Conservation (phyloP, 495 filamentous ascomycete genomes). For the Penicillium turbatum region DNA sequence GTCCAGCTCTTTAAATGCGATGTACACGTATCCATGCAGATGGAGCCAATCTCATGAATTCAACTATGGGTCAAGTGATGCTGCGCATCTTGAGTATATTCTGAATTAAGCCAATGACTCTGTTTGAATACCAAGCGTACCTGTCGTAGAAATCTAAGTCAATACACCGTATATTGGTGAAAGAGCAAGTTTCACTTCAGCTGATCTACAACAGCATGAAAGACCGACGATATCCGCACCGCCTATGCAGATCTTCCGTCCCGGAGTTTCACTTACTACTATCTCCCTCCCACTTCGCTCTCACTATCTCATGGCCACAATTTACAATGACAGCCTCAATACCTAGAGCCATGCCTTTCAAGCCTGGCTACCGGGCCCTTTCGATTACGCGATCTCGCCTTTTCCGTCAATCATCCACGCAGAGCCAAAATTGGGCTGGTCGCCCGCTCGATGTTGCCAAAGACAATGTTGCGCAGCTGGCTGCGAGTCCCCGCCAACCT, state of each 20-base stretch:
- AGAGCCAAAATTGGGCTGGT: constrained; percentile 15
- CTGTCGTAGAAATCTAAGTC: background rate
- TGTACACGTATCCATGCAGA: constrained; percentile 1
- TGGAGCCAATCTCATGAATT: background rate
- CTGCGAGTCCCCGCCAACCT: constrained; percentile 70
- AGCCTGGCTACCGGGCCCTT: background rate
- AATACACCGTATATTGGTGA: background rate
- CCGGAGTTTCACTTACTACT: background rate
- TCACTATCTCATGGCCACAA: background rate
- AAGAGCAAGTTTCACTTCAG: background rate
- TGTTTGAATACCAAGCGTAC: background rate
- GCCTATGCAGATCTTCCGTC: constrained; percentile 8
- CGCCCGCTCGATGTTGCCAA: constrained; percentile 46
- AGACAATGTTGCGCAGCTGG: constrained; percentile 72
- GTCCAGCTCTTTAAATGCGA: background rate
- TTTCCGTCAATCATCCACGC: constrained; percentile 17
- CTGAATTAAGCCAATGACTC: too few species aligned
- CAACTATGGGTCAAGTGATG: background rate
- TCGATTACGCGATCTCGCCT: background rate
- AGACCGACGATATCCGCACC: constrained; percentile 8
- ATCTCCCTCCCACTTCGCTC: constrained; percentile 11
- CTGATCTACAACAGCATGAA: background rate
- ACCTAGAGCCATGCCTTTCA: constrained; percentile 2
- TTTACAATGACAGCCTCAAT: constrained; percentile 11
- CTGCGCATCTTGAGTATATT: background rate